Evolutionary conservation across 768 basidiomycete genomes (phyloP), one percentile per base, ranked within the genome.

Genomic region (Hydnomerulius pinastri): DNA sequence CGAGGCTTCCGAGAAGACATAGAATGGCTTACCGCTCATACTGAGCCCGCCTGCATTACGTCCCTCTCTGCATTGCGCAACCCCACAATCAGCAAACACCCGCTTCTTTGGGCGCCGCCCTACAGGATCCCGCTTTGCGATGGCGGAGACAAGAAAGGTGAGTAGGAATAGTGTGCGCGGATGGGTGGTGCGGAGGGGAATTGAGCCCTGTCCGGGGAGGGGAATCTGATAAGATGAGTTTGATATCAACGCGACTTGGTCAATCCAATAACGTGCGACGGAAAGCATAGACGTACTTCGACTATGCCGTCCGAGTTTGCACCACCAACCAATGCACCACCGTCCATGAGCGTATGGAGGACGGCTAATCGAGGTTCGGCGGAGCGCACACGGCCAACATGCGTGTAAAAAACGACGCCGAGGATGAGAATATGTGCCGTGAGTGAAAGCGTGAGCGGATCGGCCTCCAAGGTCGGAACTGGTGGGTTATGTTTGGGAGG

Each of bases 71-170:
- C 18, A 77, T 65, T 18, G 71, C 24, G 46, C 63, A 6, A 87
- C 43, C 0, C 87, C 90, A 53, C 87, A 87, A 6, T 65, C 65
- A 0, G 86, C 82, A 68, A 90, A 92, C 0, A 87, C 70, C 40
- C 80, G 83, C 51, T 85, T 77, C 70, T 85, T 87, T 4, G 90
- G 89, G 46, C 81, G 85, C 21, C 86, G 75, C 33, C 88, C 90
- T 0, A 86, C 80, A 0, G 84, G 78, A 59, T 92, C 88, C 12
- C 86, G 79, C 58, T 89, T 88, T 0, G 85, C 79, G 1, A 80
- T 71, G 4, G 79, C 77, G 56, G 82, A 86, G 33, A 89, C 70
- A 4, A 90, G 77, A 62, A 85, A 90, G 0, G 81, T 83, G 4
- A 90, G 73, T 11, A 80, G 64, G 54, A 82, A 85, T 0, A 90